Percentiles rank a stretch among this genome's conserved stretches.
Conservation (phyloP, 257 asterid species). For the Prunella vulgaris region DNA sequence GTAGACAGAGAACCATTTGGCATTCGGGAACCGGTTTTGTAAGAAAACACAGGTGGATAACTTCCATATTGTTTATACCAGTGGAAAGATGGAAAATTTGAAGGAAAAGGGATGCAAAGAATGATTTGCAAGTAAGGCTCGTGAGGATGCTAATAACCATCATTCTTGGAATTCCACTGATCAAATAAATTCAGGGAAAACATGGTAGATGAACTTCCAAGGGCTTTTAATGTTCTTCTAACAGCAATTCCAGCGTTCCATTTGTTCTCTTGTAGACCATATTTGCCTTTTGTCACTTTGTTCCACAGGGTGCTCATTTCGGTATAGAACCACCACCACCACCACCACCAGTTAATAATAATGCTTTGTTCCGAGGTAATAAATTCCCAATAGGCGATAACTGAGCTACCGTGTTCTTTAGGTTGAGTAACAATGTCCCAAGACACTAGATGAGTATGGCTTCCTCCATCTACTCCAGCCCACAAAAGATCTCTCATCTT, state of each 20-base stretch:
- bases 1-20: neutral
- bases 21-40: neutral
- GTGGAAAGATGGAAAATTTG: neutral
- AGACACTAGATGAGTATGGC: neutral
- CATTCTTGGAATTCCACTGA: neutral
- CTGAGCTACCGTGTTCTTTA: neutral
- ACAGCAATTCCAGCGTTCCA: neutral
- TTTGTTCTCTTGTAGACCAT: too few relatives aligned
- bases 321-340: neutral
- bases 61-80: neutral
- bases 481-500: neutral
- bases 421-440: too few relatives aligned
- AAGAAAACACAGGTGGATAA: neutral
- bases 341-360: neutral
- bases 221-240: neutral
- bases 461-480: neutral
- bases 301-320: neutral
- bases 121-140: neutral
- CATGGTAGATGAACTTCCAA: neutral
- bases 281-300: neutral
- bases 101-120: neutral
- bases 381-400: neutral
- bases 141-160: neutral
- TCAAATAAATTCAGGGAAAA: neutral
- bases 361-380: neutral